Evolutionary conservation across 2,329 filamentous ascomycete genomes (phyloP), one percentile per base, ranked within the genome.

Genomic region (Colletotrichum tofieldiae): DNA sequence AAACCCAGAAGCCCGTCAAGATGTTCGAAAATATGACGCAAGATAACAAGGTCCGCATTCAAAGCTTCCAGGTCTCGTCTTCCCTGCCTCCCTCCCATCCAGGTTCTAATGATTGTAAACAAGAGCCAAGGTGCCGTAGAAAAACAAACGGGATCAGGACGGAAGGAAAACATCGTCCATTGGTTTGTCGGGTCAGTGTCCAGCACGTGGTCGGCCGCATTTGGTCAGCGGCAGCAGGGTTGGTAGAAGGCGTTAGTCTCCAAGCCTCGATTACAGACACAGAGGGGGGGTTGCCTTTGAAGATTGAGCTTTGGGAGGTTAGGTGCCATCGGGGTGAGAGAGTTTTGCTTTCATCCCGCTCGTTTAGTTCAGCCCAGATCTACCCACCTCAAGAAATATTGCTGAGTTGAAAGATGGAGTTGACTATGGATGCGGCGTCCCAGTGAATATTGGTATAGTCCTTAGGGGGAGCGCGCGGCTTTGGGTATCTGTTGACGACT

Each of bases 191-290:
- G 1, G 59, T 65, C 9, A 37, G 45, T 16, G 65, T 59, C 14
- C 69, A 72, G 37, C 8, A 41, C 14, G 69, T 65, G 8, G 69
- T 26, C 2, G 69, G 64, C 54, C 56, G 41, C 12, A 59, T 69
- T 37, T 23, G 47, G 12, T 0, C 58, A 23, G 23, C 43, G 37
- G 39, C 56, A 59, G 12, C 54, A 59, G 18, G 23, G 26, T 16
- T 16, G 16, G 8, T 3, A 61, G 18, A 35, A n/a, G 29, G 29
- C 1, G 29, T 1, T 32, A 32, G 29, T 32, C 29, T 32, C 29
- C 29, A 32, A 32, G 29, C 29, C 6, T 32, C 4, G 29, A 32
- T 32, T 6, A 32, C 29, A 32, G 29, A 32, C 29, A 32, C 29
- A 32, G 29, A 32, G 4, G 3, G 29, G 3, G 29, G 29, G 29